Evolutionary conservation across 331 rosid species (phyloP).

Genomic region (Acacia pycnantha): DNA sequence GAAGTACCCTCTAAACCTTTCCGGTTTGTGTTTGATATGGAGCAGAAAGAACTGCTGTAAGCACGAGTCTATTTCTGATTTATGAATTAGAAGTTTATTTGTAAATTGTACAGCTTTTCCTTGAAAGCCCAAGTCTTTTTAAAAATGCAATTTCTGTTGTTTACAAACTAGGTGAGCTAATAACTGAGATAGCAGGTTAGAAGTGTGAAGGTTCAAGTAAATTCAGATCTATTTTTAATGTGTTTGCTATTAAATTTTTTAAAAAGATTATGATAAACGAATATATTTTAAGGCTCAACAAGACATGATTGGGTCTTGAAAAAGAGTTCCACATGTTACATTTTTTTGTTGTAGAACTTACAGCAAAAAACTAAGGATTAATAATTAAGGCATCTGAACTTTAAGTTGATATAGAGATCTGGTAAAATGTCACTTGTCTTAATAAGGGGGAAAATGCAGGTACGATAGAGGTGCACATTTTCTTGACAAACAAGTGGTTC

Average conservation of each 20-base stretch:
- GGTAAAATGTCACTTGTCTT: slow-evolving; percentile 6
- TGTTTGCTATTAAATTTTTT: neutral
- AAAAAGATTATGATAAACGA: neutral
- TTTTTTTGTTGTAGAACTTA: neutral
- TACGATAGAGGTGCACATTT: neutral
- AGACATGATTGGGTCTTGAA: neutral
- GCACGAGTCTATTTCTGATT: neutral
- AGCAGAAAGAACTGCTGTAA: neutral
- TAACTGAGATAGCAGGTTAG: neutral
- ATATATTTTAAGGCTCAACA: neutral
- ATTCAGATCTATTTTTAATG: neutral
- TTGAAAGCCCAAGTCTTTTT: neutral
- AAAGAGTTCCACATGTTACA: neutral
- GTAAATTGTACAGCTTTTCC: neutral
- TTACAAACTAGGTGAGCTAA: neutral
- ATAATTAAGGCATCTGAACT: slow-evolving; percentile 1
- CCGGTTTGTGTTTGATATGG: neutral
- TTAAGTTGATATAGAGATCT: slow-evolving; percentile 21
- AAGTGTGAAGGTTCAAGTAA: neutral
- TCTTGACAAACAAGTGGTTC: slow-evolving; percentile 12
- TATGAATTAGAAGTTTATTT: neutral
- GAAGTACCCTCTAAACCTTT: neutral
- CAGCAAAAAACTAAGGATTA: neutral
- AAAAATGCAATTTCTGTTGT: neutral
- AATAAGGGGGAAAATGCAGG: neutral